Percentiles rank a stretch among this genome's conserved stretches.
Evolutionary conservation across 1,139 yeast species (phyloP).

Genomic region (Blastobotrys ciferrii): DNA sequence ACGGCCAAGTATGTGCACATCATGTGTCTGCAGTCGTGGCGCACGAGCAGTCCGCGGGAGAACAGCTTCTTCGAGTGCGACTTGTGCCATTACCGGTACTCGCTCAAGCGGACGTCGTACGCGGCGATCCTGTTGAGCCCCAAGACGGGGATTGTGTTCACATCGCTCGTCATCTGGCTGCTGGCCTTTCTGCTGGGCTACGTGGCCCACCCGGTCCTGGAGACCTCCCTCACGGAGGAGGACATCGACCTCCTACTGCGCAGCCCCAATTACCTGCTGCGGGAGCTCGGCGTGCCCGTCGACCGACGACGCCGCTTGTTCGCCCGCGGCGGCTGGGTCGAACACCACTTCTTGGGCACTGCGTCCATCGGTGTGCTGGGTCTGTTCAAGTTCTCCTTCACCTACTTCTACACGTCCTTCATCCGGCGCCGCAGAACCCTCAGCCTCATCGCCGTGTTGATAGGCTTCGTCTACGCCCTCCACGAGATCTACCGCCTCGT

Average conservation of each 20-base stretch:
- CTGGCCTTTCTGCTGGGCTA: conserved; percentile 16
- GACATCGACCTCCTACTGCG: conserved; percentile 14
- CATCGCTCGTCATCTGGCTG: conserved; percentile 7
- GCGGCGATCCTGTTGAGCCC: conserved; percentile 12
- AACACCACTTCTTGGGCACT: conserved; percentile 16
- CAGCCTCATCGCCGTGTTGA: conserved; percentile 10
- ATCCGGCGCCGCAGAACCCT: conserved; percentile 13
- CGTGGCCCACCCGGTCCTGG: conserved; percentile 15
- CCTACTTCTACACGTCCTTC: conserved; percentile 11
- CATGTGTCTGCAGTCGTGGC: conserved; percentile 16
- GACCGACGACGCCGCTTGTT: conserved; percentile 8
- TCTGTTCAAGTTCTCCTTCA: conserved; percentile 13
- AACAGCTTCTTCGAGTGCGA: conserved; percentile 17
- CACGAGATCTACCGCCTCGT: conserved; percentile 12
- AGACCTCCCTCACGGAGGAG: conserved; percentile 13
- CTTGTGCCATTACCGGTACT: conserved; percentile 15
- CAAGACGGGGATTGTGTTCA: conserved; percentile 9
- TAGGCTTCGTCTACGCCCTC: conserved; percentile 14
- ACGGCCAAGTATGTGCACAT: conserved; percentile 17
- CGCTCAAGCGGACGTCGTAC: conserved; percentile 11
- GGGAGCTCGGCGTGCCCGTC: conserved; percentile 9
- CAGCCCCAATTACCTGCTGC: conserved; percentile 11
- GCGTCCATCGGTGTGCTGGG: conserved; percentile 17
- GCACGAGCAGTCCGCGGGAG: conserved; percentile 8
- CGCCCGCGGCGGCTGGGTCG: conserved; percentile 12